Evolutionary conservation across 2,329 filamentous ascomycete species (phyloP).

Genomic region (Diaporthe helianthi): DNA sequence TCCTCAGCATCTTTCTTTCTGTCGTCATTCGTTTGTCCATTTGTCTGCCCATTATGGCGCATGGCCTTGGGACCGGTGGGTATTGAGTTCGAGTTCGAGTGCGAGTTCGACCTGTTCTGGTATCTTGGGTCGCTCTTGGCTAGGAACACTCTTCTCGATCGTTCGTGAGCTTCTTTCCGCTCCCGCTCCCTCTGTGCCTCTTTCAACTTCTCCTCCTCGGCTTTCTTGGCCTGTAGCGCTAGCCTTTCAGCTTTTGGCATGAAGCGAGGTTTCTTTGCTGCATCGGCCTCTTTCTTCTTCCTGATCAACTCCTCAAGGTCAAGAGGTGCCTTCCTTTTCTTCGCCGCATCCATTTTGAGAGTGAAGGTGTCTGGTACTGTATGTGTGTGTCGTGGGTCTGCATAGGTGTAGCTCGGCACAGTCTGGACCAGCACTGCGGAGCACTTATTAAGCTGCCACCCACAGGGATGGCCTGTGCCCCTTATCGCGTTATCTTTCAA

Average conservation of each 20-base stretch:
- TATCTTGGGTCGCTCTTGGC: conserved; percentile 36
- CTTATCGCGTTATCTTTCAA: neutral
- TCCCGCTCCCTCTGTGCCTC: conserved; percentile 66
- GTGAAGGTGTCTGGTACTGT: conserved; percentile 23
- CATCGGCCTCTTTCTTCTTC: conserved; percentile 86
- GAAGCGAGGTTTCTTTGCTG: conserved; percentile 87
- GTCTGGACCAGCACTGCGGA: neutral
- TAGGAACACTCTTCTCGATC: conserved; percentile 37
- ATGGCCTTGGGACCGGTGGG: conserved; percentile 79
- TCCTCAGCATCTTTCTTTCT: conserved; percentile 26
- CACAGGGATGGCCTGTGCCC: neutral
- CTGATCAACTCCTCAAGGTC: conserved; percentile 86
- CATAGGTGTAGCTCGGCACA: neutral
- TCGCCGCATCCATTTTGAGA: conserved; percentile 27
- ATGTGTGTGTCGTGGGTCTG: conserved; percentile 3
- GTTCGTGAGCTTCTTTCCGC: conserved; percentile 36
- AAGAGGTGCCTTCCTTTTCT: conserved; percentile 57
- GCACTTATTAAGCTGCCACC: neutral
- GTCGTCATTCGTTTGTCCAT: conserved; percentile 39
- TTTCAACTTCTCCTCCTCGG: conserved; percentile 63
- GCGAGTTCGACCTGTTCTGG: conserved; percentile 41
- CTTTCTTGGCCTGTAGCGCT: conserved; percentile 78
- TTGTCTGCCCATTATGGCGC: conserved; percentile 48
- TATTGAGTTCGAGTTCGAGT: conserved; percentile 47
- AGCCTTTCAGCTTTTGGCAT: conserved; percentile 85